Base-by-base conservation (phyloP, 2,329 filamentous ascomycete genomes). In the Ambrosiella beaveri region DNA sequence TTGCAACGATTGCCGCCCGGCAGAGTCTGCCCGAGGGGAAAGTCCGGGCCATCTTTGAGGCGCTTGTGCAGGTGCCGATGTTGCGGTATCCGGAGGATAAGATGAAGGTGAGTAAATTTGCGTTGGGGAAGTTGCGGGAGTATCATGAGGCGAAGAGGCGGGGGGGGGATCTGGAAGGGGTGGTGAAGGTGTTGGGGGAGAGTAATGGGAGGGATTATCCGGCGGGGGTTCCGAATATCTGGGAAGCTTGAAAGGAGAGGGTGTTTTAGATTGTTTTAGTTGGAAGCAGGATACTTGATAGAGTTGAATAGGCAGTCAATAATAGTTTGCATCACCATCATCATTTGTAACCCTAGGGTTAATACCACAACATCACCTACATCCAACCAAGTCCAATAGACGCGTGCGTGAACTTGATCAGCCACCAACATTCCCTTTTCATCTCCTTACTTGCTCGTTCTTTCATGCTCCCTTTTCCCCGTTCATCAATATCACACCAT, bases 61-160 rank as follows among this genome's bases (percentile, higher is more conserved):
- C 73, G 54, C 71, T 76, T 56, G 71, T 77, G 11, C 71, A 75
- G 61, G 67, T 77, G 3, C 74, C 74, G 1, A 66, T 76, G 41
- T 66, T 76, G 12, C 69, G 73, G 7, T 72, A 71, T 61, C 69
- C 72, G 6, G 71, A 75, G 62, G 69, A 72, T 59, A 53, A 59
- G 36, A 69, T 70, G 44, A 65, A 70, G 57, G 65, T 71, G 52
- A 73, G 72, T 5, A 69, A 65, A 45, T 64, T 75, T 37, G 73
- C 68, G 3, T 72, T 69, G 7, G 65, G 66, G 17, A 66, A 72
- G 39, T 66, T 74, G 61, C 71, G 68, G 59, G 71, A 74, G 62
- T 75, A 73, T 60, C 70, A 66, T 50, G 70, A 66, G 62, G 67
- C 68, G 17, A 74, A 71, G 66, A 71, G 69, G 62, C 68, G 68